Evolutionary conservation across 2,329 filamentous ascomycete genomes (phyloP).

Genomic region (Aspergillus flavus): DNA sequence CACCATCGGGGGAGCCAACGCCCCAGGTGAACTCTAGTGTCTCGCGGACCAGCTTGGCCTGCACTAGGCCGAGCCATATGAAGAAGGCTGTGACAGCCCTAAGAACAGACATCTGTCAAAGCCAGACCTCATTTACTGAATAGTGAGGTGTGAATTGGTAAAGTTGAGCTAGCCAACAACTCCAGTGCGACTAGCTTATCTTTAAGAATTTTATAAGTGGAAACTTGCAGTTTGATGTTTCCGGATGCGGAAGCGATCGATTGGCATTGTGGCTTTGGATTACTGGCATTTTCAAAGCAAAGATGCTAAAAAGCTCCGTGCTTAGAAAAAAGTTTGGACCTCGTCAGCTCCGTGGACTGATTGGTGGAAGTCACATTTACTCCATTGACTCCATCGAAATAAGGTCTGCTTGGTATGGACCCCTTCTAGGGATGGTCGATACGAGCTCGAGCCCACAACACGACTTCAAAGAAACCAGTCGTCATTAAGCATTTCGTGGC

Average conservation of each 20-base stretch:
- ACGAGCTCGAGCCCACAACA: neutral
- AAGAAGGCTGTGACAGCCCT: neutral
- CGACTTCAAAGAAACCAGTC: neutral
- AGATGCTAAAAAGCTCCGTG: neutral
- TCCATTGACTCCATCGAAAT: neutral
- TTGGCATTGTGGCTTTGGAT: neutral
- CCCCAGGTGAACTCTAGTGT: conserved; percentile 4
- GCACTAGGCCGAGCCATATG: neutral
- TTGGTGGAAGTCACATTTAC: neutral
- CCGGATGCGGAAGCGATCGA: neutral
- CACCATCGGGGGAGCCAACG: neutral
- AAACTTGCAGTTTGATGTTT: neutral
- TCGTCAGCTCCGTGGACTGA: neutral
- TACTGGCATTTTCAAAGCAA: neutral
- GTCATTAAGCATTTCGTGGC: neutral
- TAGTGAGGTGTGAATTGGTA: neutral
- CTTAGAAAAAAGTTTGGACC: neutral
- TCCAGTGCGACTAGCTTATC: neutral
- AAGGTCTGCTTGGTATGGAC: neutral
- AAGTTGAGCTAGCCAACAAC: neutral
- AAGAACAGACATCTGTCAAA: neutral
- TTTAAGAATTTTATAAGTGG: neutral
- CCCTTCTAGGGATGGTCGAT: neutral
- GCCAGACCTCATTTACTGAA: too few species aligned
- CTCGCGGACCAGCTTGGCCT: conserved; percentile 3